Evolutionary conservation across 495 filamentous ascomycete species (phyloP), one percentile per base, ranked within the genome.

Genomic region (Neurospora africana): DNA sequence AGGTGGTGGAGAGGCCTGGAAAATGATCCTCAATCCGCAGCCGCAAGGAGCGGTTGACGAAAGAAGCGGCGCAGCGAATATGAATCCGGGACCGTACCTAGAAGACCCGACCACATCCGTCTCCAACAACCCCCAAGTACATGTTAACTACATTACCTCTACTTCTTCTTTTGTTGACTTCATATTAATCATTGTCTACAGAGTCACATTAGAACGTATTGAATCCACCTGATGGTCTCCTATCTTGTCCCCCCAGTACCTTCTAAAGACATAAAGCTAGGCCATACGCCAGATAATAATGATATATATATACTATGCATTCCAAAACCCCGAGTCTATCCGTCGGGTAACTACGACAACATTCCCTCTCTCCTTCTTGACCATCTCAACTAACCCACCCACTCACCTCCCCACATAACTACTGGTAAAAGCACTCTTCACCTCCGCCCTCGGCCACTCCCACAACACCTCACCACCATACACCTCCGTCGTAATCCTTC

Each of bases 401-500:
- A 36, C 71, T 78, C 71, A 84, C 76, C 84, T 77, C 76, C 81
- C 84, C 23, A 76, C 74, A 61, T 68, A 76, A 43, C 77, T 47
- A n/a, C n/a, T n/a, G n/a, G n/a, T n/a, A 78, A 88, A 88, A 15
- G 86, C 85, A 33, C 78, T 77, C 78, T 84, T 84, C 13, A 87
- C 85, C 77, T 88, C 86, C 21, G 78, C 79, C 72, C 84, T 78
- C 11, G 83, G 83, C 86, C 86, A 88, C 78, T 87, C 86, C 72
- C 85, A 86, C 70, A 85, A 68, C 70, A 86, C 82, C 71, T 88
- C 86, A 23, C 86, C 86, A 36, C 86, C 80, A 75, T 88, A 88
- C 13, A 88, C 84, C 69, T 86, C 84, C 30, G 85, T 83, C 43
- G 84, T 85, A 65, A 97, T 83, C 38, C 82, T 88, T 71, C 87